Evolutionary conservation across 2,329 filamentous ascomycete species (phyloP), one percentile per base, ranked within the genome.

Genomic region (Hypoxylon sp.): DNA sequence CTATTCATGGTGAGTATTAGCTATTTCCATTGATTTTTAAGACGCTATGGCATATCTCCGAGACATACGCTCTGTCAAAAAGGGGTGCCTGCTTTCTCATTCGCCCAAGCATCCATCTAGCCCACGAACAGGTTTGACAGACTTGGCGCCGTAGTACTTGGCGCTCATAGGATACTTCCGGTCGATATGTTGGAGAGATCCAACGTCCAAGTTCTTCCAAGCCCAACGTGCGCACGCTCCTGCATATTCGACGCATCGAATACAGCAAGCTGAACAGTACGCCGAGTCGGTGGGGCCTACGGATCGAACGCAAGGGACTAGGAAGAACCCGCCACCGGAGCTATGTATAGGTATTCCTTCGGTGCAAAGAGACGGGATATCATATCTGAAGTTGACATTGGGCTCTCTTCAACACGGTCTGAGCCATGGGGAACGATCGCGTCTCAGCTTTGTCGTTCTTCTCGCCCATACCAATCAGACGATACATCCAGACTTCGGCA

Each of bases 341-440:
- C 19, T 75, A 27, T 75, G 72, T 50, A 62, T 75, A n/a, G 73
- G 69, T 11, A 60, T 75, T 15, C 46, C 65, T 2, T 73, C 72
- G 2, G 73, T 75, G 1, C 31, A 62, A 24, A 46, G 73, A 61
- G 48, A 71, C 8, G 72, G 71, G 2, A 68, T 74, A 27, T 73
- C 72, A 1, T 75, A 74, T 37, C 57, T 75, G 8, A 73, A 72
- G 19, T 56, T 59, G 2, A 72, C 70, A 10, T 51, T 74, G 19
- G 73, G 73, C 17, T 73, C 73, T 8, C 54, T 75, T 1, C 70
- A 67, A 35, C 62, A 75, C 15, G 73, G 73, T 2, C 56, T 74
- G 3, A 63, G 51, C 35, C 31, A 1, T 0, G 39, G 53, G 7
- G 73, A 75, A 39, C 58, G 73, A n/a, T 27, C 21, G 13, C 37